Base-by-base conservation (phyloP, 2,329 filamentous ascomycete genomes). In the Pezicula radicicola region DNA sequence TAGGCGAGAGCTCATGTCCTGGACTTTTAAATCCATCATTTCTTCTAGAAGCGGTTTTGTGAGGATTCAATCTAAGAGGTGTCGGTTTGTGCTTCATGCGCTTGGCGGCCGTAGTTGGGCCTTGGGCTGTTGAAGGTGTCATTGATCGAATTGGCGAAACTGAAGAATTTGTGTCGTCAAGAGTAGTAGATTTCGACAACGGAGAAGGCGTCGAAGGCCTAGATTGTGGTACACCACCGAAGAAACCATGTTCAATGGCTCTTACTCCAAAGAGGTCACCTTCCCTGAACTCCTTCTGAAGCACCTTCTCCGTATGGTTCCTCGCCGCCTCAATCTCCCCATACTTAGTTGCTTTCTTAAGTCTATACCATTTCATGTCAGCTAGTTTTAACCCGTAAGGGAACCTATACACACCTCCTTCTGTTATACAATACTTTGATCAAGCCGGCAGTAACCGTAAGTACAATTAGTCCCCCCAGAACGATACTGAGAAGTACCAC, bases 211-310 rank as follows among this genome's bases (percentile, higher is more conserved):
- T 61, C 28, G 45, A 54, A 12, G 60, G 56, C 48, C 59, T 51
- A 15, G 59, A 59, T 48, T 63, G 63, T 4, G 61, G 48, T 35
- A 61, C 57, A 25, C 60, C 61, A 12, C 60, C 60, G 47, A 55
- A 63, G 33, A 55, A 59, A 5, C 62, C 63, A 52, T 55, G 49
- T 48, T 64, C 57, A 13, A 64, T 50, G 2, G 58, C 60, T 53
- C 56, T 50, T 2, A 61, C 58, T 16, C 61, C 59, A 42, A 62
- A 62, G 2, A 63, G 40, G 53, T 65, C 59, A 5, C 60, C 59
- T 46, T 61, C 60, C 10, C 53, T 55, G 18, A 52, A 36, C 36
- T 59, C 35, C 44, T 52, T 55, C 18, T 49, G 44, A n/a, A 60
- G 49, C 15, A 56, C 49, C 45, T 57, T 60, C 43, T 60, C 52